Evolutionary conservation across 108 stramenopile genomes (phyloP).

Genomic region (Aurantiochytrium sp.): DNA sequence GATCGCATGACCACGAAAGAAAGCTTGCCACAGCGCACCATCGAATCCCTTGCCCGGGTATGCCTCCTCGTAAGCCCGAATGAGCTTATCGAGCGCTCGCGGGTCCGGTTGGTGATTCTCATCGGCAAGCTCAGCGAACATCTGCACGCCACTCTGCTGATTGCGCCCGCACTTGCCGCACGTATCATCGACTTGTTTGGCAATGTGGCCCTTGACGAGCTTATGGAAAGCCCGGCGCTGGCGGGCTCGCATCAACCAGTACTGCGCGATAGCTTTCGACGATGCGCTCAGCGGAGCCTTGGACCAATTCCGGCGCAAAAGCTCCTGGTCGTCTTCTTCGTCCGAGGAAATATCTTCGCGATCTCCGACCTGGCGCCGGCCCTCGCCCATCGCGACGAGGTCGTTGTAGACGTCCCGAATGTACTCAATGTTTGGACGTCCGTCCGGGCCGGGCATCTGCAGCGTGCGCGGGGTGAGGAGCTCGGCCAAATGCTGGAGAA

Average conservation of each 20-base stretch:
- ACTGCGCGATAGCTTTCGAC: conserved; percentile 57
- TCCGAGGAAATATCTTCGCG: conserved; percentile 58
- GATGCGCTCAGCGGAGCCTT: conserved; percentile 50
- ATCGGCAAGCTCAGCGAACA: conserved; percentile 44
- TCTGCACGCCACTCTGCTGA: conserved; percentile 33
- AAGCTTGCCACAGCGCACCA: conserved; percentile 69
- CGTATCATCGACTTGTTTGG: conserved; percentile 47
- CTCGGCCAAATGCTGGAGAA: conserved; percentile 71
- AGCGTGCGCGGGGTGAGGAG: conserved; percentile 64
- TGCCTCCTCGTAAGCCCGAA: conserved; percentile 53
- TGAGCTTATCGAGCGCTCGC: conserved; percentile 62
- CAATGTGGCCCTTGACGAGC: conserved; percentile 54
- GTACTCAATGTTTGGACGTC: conserved; percentile 61
- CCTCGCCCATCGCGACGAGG: conserved; percentile 66
- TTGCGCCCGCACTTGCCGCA: conserved; percentile 55
- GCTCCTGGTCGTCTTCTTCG: conserved; percentile 61
- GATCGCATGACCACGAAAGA: conserved; percentile 62
- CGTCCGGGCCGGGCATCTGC: conserved; percentile 47
- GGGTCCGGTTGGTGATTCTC: conserved; percentile 53
- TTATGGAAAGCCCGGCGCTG: conserved; percentile 59
- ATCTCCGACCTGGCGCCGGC: conserved; percentile 43
- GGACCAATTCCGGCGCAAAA: conserved; percentile 54
- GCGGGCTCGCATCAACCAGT: conserved; percentile 67
- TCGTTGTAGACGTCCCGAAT: conserved; percentile 68
- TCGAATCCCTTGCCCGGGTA: conserved; percentile 57